Percentiles rank a stretch among this genome's conserved stretches.
phyloP scores from a whole-genome alignment of 306 rosid species.

The Albizia julibrissin region DNA sequence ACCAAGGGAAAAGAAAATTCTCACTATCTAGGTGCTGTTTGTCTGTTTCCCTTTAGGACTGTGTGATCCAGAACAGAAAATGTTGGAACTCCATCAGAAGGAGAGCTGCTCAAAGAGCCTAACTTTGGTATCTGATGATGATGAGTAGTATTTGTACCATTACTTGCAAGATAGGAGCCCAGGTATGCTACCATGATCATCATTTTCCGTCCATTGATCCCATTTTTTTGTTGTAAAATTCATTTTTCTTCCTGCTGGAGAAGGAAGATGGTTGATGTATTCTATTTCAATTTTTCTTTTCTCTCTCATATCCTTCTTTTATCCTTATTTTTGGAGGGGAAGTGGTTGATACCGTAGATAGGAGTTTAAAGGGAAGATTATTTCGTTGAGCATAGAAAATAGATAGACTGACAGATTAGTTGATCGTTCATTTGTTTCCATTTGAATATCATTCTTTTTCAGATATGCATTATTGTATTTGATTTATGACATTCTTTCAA shows the following conservation, averaged over 20 bases:
- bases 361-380: constrained; percentile 12
- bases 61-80: constrained; percentile 77
- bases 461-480: neutral
- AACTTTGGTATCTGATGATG: constrained; percentile 65
- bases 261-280: neutral
- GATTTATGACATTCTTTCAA: constrained; percentile 10
- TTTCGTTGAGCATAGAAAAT: constrained; percentile 6
- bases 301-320: neutral
- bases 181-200: constrained; percentile 14
- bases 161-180: constrained; percentile 12
- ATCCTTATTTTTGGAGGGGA: neutral
- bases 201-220: constrained; percentile 20
- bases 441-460: neutral
- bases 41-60: constrained; percentile 61
- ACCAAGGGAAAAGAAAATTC: constrained; percentile 17
- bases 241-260: constrained; percentile 9
- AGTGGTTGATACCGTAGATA: constrained; percentile 8
- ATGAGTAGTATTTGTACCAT: constrained; percentile 46
- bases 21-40: neutral
- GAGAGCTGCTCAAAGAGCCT: constrained; percentile 79
- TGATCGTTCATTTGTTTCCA: neutral
- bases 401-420: constrained; percentile 24
- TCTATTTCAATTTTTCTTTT: constrained; percentile 4
- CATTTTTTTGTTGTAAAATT: constrained; percentile 16
- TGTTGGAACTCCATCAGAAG: constrained; percentile 80